Evolutionary conservation across 768 basidiomycete genomes (phyloP), one percentile per base, ranked within the genome.

Genomic region (Russula dissimulans): DNA sequence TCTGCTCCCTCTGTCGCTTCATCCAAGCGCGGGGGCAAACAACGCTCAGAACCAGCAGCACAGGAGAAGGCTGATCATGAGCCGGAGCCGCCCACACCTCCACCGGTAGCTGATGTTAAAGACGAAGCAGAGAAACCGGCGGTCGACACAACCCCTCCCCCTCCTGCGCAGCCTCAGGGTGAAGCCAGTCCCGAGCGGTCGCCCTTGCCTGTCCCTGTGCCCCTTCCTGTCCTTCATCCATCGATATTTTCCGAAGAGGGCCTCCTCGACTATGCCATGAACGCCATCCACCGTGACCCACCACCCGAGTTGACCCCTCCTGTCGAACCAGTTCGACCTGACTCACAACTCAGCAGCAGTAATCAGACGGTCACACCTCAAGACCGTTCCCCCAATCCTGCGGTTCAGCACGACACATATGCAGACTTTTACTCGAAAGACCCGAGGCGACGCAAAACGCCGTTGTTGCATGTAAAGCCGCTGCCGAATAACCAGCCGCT

Each of bases 401-500:
- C 50, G 5, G 50, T 48, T 14, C 56, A 57, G 12, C 53, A 53
- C 52, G 46, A 64, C 32, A 57, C 56, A 3, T 64, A 62, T 43
- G 60, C 56, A 5, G 63, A 64, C 52, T 62, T 64, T 11, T 64
- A 50, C 31, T n/a, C 61, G 17, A 57, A 51, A 9, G 63, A 64
- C 22, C 56, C 63, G 7, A 41, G 63, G 7, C 52, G 61, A 41
- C 59, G 59, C 5, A 56, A 38, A 26, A 63, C 55, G 0, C 61
- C 61, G 5, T 15, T 57, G 31, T 31, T 56, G 29, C 52, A 49
- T 5, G 55, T 60, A 3, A 62, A 62, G 31, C 56, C 61, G 3
- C 62, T 62, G 7, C 60, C 62, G 11, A 62, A 44, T 32, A 57
- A 56, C 15, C 51, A 53, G 5, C 56, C 63, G 1, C 50, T 56